Evolutionary conservation across 257 asterid species (phyloP).

Genomic region (Orobanche coerulescens): DNA sequence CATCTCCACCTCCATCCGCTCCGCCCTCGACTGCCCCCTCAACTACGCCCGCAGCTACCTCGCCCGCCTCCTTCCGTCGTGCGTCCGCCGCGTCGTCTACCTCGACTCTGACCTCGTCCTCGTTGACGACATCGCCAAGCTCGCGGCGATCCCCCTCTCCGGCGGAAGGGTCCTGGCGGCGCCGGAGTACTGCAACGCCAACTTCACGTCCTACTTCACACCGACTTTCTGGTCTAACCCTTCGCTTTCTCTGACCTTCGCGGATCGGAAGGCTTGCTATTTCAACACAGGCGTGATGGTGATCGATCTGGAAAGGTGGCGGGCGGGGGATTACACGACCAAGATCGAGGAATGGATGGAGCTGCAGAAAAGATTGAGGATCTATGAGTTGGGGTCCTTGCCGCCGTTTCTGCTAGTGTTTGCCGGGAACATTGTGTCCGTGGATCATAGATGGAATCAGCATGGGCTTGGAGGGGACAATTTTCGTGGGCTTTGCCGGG

Average conservation of each 20-base stretch:
- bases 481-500: slow-evolving; percentile 79
- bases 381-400: slow-evolving; percentile 72
- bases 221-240: slow-evolving; percentile 91
- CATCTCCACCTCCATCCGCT: slow-evolving; percentile 88
- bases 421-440: slow-evolving; percentile 76
- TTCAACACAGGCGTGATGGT: slow-evolving; percentile 98
- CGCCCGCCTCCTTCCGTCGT: slow-evolving; percentile 58
- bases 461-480: slow-evolving; percentile 91
- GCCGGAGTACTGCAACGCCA: slow-evolving; percentile 89
- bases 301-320: slow-evolving; percentile 71
- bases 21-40: slow-evolving; percentile 88
- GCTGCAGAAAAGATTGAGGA: slow-evolving; percentile 76
- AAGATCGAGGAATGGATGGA: slow-evolving; percentile 97
- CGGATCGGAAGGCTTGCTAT: slow-evolving; percentile 64
- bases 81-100: slow-evolving; percentile 70
- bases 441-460: slow-evolving; percentile 29
- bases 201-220: slow-evolving; percentile 82
- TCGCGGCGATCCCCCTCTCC: slow-evolving; percentile 47
- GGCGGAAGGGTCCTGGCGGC: slow-evolving; percentile 61
- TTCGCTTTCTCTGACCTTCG: slow-evolving; percentile 62
- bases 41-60: slow-evolving; percentile 89
- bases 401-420: slow-evolving; percentile 89
- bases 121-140: slow-evolving; percentile 75
- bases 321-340: slow-evolving; percentile 59
- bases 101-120: slow-evolving; percentile 79